Evolutionary conservation across 768 basidiomycete genomes (phyloP).

Genomic region (Terana coerulea): DNA sequence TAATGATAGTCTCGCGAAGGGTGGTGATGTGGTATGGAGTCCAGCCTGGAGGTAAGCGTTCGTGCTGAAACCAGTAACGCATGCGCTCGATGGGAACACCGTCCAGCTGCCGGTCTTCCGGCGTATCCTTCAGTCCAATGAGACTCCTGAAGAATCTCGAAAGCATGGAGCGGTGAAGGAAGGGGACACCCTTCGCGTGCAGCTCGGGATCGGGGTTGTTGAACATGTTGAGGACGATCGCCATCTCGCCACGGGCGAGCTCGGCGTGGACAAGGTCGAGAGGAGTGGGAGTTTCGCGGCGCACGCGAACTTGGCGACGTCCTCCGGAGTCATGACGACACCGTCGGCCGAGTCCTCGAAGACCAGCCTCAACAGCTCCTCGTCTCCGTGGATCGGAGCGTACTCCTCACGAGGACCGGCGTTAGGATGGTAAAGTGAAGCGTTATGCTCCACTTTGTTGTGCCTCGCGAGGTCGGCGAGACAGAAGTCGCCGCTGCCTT

Average conservation of each 20-base stretch:
- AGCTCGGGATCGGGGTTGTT: constrained; percentile 24
- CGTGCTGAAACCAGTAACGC: constrained; percentile 13
- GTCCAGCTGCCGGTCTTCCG: constrained; percentile 3
- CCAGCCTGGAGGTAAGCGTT: constrained; percentile 11
- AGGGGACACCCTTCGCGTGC: constrained; percentile 6
- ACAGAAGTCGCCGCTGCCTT: constrained; percentile 8
- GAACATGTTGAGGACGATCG: constrained; percentile 58
- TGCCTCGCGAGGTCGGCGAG: constrained; percentile 25
- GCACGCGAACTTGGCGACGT: constrained; percentile 48
- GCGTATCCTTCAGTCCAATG: constrained; percentile 1
- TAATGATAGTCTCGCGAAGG: constrained; percentile 6
- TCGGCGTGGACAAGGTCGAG: constrained; percentile 49
- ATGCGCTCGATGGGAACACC: constrained; percentile 11
- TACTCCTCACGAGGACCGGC: constrained; percentile 15
- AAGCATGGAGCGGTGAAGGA: background rate
- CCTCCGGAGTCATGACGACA: constrained; percentile 21
- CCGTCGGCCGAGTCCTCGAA: constrained; percentile 8
- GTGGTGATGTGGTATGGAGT: constrained; percentile 12
- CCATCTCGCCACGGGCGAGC: constrained; percentile 68
- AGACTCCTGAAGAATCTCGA: background rate
- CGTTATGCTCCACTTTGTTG: constrained; percentile 27
- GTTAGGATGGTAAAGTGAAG: constrained; percentile 25
- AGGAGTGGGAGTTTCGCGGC: constrained; percentile 40
- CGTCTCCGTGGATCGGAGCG: constrained; percentile 17
- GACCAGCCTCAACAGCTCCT: constrained; percentile 14